Evolutionary conservation across 768 basidiomycete species (phyloP), one percentile per base, ranked within the genome.

Genomic region (Auricularia cornea): DNA sequence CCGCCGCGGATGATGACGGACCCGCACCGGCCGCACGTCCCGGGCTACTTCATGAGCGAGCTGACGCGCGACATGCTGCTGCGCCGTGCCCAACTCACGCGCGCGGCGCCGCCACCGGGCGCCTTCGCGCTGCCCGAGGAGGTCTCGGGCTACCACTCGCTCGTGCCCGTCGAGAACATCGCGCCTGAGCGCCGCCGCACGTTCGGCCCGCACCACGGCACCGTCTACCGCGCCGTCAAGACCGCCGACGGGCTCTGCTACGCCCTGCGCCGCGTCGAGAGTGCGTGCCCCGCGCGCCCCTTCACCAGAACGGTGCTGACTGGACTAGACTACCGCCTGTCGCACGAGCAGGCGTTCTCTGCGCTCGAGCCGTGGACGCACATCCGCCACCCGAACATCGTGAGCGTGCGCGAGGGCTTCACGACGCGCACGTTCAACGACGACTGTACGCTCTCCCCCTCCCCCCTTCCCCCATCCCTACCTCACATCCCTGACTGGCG

Each of bases 371-470:
- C 84, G 18, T 99, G 97, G 97, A 84, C 86, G 1, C 80, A 83
- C 52, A 79, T 98, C 62, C 82, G 79, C 20, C 96, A 98, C 75
- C 94, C 97, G 1, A 87, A 84, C 66, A 87, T 99, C 64, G 85
- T 96, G 18, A 74, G 84, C 10, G 77, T 98, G 26, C 82, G 84
- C 59, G 97, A 98, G 72, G 97, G 96, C 0, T 98, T 99, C 77
- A 98, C 97, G 0, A 96, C 96, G 0, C 83, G 88, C 31, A 85
- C 90, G 0, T 99, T 99, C 73, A 85, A 86, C 62, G 97, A 98
- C 72, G 88, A 87, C 68, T 98, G 95, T 96, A 38, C 8, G 70
- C 60, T n/a, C n/a, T n/a, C n/a, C n/a, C n/a, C n/a, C n/a, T n/a
- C n/a, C 88, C 78, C 16, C 14, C 57, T 52, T 66, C 30, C 16